Base-by-base conservation (phyloP, 1,284 basidiomycete species). In the Gomphus bonarii region DNA sequence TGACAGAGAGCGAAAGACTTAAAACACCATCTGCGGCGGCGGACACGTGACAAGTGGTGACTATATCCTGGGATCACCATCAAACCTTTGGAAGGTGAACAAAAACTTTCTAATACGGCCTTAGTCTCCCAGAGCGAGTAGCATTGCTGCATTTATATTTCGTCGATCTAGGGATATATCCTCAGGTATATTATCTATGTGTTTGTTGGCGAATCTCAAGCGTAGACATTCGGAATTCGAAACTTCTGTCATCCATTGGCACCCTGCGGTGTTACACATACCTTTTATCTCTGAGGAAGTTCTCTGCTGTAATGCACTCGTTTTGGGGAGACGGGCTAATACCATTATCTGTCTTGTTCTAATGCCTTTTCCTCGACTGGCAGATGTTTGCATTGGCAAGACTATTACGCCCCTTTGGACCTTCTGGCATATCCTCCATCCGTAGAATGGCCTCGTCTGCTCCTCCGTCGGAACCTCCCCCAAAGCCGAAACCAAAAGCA, bases 401-500 rank as follows among this genome's bases (percentile, higher is more conserved):
- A 22, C 42, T 54, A 11, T 33, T 54, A 20, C 38, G 38, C 0
- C n/a, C 20, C 28, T 16, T n/a, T 42, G 11, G 52, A 8, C 3
- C 20, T 9, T 43, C 28, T n/a, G 8, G 43, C 7, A 7, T n/a
- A 28, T n/a, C n/a, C 42, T 28, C 38, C 20, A 44, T 51, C 30
- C 47, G 49, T 12, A 16, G 40, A 7, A 50, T 57, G 54, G 43
- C 47, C n/a, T 57, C 55, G 11, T 28, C 38, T 25, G 9, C 44
- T 20, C 8, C 43, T 14, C 55, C 55, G 8, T 18, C 48, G 11
- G 35, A 57, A 8, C 33, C 44, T n/a, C 59, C 65, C 1, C 64
- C 73, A 28, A 83, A 82, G 61, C 71, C 75, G 30, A 88, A 85
- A 66, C 85, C 82, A 25, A 90, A 86, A 64, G 80, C 82, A n/a